These are phyloP conservation scores for Mrakia frigida DNA, from an alignment of 768 basidiomycete species.

Conservation along the genomic window DNA sequence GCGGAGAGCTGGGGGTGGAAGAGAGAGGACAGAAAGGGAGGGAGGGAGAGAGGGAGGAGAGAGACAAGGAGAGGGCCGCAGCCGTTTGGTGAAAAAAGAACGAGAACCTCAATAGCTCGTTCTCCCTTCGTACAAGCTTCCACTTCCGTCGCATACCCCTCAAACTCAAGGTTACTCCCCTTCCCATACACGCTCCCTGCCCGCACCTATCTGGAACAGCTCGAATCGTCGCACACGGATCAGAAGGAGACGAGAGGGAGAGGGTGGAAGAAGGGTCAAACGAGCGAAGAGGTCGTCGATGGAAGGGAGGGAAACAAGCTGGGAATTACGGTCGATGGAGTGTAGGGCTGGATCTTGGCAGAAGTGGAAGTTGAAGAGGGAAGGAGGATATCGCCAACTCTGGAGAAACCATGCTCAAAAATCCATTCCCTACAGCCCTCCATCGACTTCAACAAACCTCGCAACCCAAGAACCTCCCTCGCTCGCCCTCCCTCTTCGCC, in stretches of 20 bases:
- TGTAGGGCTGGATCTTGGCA: background rate
- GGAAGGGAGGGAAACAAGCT: background rate
- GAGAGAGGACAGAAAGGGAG: too few relatives aligned
- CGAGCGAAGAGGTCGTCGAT: background rate
- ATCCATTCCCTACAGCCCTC: background rate
- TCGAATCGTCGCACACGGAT: background rate
- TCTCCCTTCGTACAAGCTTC: too few relatives aligned
- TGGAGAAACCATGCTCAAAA: background rate
- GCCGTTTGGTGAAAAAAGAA: too few relatives aligned
- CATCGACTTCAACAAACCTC: background rate
- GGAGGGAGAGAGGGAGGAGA: too few relatives aligned
- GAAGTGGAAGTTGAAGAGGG: background rate
- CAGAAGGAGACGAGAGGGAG: background rate
- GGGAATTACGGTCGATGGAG: background rate
- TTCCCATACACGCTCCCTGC: background rate
- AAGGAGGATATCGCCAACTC: background rate
- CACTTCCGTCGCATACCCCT: too few relatives aligned
- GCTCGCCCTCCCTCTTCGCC: background rate
- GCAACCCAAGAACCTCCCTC: background rate
- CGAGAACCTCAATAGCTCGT: too few relatives aligned
- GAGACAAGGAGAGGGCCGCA: too few relatives aligned
- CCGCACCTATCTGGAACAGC: background rate
- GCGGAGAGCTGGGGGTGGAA: too few relatives aligned
- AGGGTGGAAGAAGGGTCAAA: background rate
- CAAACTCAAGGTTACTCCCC: constrained; percentile 1